phyloP scores from a whole-genome alignment of 2,329 filamentous ascomycete genomes.

The Scopulariopsis brevicaulis region DNA sequence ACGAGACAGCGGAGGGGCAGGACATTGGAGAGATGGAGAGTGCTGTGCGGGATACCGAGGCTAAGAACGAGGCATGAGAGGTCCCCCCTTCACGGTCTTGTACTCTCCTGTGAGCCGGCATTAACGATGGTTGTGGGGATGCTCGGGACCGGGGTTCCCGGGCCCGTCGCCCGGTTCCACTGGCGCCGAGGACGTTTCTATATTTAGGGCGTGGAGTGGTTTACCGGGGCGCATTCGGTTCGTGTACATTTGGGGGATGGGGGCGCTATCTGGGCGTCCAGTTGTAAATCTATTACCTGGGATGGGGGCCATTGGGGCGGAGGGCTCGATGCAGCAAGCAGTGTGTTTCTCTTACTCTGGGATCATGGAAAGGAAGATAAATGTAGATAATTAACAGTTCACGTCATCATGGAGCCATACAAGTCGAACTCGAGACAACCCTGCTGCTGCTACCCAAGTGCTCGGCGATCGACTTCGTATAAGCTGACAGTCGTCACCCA shows the following conservation, averaged over 20 bases:
- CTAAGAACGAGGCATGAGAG: background rate
- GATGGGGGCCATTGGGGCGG: no score
- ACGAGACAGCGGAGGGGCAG: slow-evolving; percentile 12
- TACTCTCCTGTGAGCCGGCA: background rate
- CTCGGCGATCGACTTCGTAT: background rate
- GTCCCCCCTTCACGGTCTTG: background rate
- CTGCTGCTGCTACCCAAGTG: no score
- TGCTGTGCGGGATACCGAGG: background rate
- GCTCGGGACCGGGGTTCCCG: no score
- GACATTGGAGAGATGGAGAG: background rate
- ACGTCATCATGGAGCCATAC: no score
- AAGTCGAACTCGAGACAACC: no score
- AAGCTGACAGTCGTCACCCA: background rate
- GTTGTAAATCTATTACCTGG: background rate
- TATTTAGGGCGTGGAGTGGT: background rate
- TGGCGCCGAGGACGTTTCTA: no score
- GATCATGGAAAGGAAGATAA: no score
- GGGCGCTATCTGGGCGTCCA: no score
- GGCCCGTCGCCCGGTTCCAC: no score
- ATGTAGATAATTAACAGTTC: no score
- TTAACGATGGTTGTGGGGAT: background rate
- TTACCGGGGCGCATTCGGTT: background rate
- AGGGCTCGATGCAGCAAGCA: no score
- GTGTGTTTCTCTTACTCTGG: no score
- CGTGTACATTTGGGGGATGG: background rate